phyloP scores from a whole-genome alignment of 23 red algal genomes.

The Gracilariopsis chorda region DNA sequence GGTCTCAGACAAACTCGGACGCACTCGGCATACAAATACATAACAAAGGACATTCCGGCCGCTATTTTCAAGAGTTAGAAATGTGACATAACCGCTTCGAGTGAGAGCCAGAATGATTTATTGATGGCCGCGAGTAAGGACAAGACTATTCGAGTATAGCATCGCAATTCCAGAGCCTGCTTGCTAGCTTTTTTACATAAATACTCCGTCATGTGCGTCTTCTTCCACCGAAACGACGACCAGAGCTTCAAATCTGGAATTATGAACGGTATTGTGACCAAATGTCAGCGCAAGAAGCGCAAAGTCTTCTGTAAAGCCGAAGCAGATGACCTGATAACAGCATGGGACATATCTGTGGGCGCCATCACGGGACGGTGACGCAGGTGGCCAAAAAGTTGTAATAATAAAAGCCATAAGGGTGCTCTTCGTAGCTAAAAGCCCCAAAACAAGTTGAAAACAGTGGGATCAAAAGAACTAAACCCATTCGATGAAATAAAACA shows the following conservation, averaged over 20 bases:
- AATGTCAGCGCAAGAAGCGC: constrained; percentile 76
- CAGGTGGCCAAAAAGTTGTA: too few relatives aligned
- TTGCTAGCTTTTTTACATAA: constrained; percentile 72
- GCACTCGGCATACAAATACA: constrained; percentile 28
- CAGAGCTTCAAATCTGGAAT: constrained; percentile 77
- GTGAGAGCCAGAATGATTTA: constrained; percentile 85
- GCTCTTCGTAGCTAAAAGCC: too few relatives aligned
- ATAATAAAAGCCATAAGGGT: too few relatives aligned
- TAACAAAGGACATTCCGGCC: constrained; percentile 32
- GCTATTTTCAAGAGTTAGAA: constrained; percentile 55
- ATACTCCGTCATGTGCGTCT: constrained; percentile 82
- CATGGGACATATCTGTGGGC: constrained; percentile 71
- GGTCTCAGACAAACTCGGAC: background rate
- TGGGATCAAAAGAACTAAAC: too few relatives aligned
- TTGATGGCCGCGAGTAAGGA: constrained; percentile 81
- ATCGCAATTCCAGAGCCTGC: constrained; percentile 56
- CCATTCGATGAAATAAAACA: too few relatives aligned
- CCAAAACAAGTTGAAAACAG: too few relatives aligned
- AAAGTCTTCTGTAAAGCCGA: constrained; percentile 60
- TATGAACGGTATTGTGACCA: constrained; percentile 59
- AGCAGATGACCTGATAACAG: constrained; percentile 77
- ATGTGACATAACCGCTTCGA: constrained; percentile 53
- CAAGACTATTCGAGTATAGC: constrained; percentile 90
- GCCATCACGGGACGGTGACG: too few relatives aligned
- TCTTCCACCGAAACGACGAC: constrained; percentile 84